These are phyloP conservation scores for Lotus japonicus DNA, from an alignment of 306 rosid genomes.

Conservation along the genomic window DNA sequence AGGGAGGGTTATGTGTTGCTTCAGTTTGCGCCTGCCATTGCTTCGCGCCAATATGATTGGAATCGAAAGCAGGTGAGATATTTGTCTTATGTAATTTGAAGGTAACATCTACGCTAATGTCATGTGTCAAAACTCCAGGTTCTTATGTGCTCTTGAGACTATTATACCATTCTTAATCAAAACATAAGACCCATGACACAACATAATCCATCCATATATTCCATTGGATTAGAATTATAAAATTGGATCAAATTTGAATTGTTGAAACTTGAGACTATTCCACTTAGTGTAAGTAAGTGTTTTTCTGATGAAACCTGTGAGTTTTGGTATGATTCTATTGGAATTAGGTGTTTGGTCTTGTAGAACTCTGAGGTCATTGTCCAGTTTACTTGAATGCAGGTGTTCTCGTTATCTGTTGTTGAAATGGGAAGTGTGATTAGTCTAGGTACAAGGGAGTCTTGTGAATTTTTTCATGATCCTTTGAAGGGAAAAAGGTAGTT, in stretches of 20 bases:
- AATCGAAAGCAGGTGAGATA: conserved; percentile 70
- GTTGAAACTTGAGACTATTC: no score
- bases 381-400: conserved; percentile 45
- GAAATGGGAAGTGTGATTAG: conserved; percentile 75
- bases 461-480: conserved; percentile 81
- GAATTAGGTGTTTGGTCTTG: background rate
- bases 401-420: conserved; percentile 72
- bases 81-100: conserved; percentile 1
- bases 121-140: background rate
- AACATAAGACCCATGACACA: no score
- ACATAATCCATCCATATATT: no score
- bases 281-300: background rate
- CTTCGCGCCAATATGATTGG: conserved; percentile 80
- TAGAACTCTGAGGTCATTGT: background rate
- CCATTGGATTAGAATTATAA: no score
- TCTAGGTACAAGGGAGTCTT: conserved; percentile 69
- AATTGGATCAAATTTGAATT: no score
- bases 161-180: no score
- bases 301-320: background rate
- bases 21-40: conserved; percentile 88
- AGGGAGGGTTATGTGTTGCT: conserved; percentile 83
- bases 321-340: conserved; percentile 13
- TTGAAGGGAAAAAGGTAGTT: conserved; percentile 70
- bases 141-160: no score
- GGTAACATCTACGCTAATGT: no score